These are phyloP conservation scores for Aspergillus wentii DNA, from an alignment of 495 filamentous ascomycete genomes.

Conservation along the genomic window DNA sequence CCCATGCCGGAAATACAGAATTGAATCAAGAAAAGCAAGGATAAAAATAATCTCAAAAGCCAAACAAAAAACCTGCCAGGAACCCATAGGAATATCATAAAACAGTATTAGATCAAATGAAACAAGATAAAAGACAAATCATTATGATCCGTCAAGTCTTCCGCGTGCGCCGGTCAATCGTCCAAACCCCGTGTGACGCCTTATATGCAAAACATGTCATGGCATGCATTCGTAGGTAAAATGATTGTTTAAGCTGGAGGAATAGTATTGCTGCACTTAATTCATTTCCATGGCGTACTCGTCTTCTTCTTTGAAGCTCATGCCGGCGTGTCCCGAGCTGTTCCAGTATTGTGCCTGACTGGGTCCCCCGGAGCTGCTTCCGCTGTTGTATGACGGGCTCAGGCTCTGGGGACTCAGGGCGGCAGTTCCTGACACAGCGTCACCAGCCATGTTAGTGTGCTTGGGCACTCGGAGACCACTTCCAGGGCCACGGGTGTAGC, in stretches of 20 bases:
- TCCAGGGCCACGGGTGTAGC: conserved; percentile 79
- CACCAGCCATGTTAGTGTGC: conserved; percentile 87
- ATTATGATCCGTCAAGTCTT: conserved; percentile 23
- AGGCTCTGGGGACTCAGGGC: conserved; percentile 56
- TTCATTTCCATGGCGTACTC: conserved; percentile 81
- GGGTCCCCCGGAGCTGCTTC: conserved; percentile 48
- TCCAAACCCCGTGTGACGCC: conserved; percentile 28
- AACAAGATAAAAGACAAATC: too few species aligned
- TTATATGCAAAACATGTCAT: conserved; percentile 25
- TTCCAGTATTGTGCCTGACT: conserved; percentile 64
- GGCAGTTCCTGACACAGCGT: conserved; percentile 52
- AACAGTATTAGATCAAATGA: too few species aligned
- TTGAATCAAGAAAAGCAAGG: conserved; percentile 5
- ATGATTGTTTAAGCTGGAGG: conserved; percentile 1
- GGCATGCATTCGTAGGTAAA: conserved; percentile 17
- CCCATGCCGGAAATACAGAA: too few species aligned
- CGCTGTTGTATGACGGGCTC: conserved; percentile 66
- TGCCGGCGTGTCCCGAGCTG: conserved; percentile 59
- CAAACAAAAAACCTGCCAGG: too few species aligned
- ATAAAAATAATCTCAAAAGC: too few species aligned
- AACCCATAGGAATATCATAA: too few species aligned
- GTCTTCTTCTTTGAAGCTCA: conserved; percentile 88
- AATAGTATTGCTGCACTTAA: conserved; percentile 19
- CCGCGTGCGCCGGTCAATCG: conserved; percentile 29
- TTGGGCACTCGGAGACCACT: conserved; percentile 85